Base-by-base conservation (phyloP, 148 eudicot species). In the Chenopodium suecicum region DNA sequence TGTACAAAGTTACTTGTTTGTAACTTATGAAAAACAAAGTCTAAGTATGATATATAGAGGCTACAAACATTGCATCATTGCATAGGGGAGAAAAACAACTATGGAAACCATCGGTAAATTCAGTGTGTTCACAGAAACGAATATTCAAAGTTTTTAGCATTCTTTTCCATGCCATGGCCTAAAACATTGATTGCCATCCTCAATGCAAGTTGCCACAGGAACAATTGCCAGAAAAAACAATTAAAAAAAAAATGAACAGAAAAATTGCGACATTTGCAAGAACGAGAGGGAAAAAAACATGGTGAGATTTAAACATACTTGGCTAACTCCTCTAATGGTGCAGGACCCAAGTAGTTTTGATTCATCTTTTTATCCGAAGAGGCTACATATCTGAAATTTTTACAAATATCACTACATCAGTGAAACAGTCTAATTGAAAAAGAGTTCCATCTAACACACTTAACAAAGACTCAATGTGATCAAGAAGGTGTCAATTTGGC, bases 341-440 rank as follows among this genome's bases (percentile, higher is more conserved):
- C 93, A 80, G 97, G 97, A 73, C 99, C 99, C 74, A 96, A 82
- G 86, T 96, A 96, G 89, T 96, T 96, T 72, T 83, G 76, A 82
- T 96, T 96, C 23, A 50, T 81, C 82, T 87, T 89, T 84, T 70
- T 90, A 89, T 96, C 90, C 31, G 99, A 81, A 79, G 98, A 91
- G 78, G 90, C 99, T 79, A 96, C 85, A 84, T 96, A 93, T 82
- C 99, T 96, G 83, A 64, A 86, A 3, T 14, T 1, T 48, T 52
- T 10, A 1, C 37, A 41, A 50, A 50, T 13, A 50, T 50, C 54
- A 50, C 14, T 50, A 78, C 20, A 58, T 54, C 27, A 73, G 44
- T 78, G 78, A 34, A 34, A 73, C n/a, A 65, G 62, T 31, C 41
- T 77, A 54, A 63, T 34, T 68, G 17, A 37, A 50, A 73, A 19